These are phyloP conservation scores for Cucumis melo DNA, from an alignment of 306 rosid species.

Conservation along the genomic window DNA sequence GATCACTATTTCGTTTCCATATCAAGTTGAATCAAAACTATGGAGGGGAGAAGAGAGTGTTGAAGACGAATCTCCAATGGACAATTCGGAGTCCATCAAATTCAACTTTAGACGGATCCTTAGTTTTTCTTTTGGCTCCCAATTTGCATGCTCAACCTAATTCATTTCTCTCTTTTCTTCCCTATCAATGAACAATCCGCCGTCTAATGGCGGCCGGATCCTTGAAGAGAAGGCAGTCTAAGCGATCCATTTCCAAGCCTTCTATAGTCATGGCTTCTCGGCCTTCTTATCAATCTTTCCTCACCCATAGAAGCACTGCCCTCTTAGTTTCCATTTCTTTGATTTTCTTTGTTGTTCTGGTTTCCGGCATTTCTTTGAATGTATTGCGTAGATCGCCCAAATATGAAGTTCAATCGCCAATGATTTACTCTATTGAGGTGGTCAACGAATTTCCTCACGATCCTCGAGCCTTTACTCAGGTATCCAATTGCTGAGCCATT, in stretches of 20 bases:
- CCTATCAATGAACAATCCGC: neutral
- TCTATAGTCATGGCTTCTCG: slow-evolving; percentile 33
- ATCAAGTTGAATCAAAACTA: neutral
- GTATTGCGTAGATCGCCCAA: slow-evolving; percentile 11
- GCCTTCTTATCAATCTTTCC: slow-evolving; percentile 9
- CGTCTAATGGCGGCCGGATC: slow-evolving; percentile 40
- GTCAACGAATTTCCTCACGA: slow-evolving; percentile 83
- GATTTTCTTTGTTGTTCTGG: slow-evolving; percentile 14
- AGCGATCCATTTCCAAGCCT: slow-evolving; percentile 17
- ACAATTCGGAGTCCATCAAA: neutral
- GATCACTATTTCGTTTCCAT: neutral
- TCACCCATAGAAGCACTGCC: slow-evolving; percentile 1
- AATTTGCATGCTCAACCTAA: neutral
- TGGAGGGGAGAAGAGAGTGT: neutral
- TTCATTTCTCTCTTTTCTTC: neutral
- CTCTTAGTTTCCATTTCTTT: slow-evolving; percentile 20
- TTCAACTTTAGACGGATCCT: neutral
- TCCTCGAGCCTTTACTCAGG: slow-evolving; percentile 87
- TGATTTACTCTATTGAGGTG: slow-evolving; percentile 33
- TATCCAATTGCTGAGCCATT: neutral
- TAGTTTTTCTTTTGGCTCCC: neutral
- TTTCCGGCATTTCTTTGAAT: slow-evolving; percentile 36
- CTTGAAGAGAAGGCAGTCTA: slow-evolving; percentile 27
- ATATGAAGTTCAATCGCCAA: neutral
- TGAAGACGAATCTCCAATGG: neutral